Evolutionary conservation across 2,329 filamentous ascomycete species (phyloP), one percentile per base, ranked within the genome.

Genomic region (Elsinoe ampelina): DNA sequence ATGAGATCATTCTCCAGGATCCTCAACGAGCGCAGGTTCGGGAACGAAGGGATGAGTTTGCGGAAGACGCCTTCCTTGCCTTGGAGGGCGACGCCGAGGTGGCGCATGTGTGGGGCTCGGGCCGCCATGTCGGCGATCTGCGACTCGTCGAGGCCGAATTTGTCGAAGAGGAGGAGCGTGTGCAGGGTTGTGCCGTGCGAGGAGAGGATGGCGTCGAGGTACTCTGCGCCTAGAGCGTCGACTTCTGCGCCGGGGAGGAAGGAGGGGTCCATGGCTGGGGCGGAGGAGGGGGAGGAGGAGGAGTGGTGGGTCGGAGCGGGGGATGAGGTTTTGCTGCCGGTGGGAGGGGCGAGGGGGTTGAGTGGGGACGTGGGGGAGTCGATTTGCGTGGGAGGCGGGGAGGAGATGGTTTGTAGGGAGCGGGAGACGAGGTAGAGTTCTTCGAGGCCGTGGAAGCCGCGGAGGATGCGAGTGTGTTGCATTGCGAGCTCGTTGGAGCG

Each of bases 31-130:
- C 63, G 68, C 2, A 77, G 62, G 10, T 74, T 72, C 1, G 70
- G 69, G 0, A 72, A 59, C 19, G 70, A 66, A 0, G 65, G 62
- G 30, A 76, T 59, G 10, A 75, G 63, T 20, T 66, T 59, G 5
- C 68, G 67, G 5, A 73, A 57, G 1, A 64, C 64, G 12, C 69
- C 66, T 15, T 69, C 57, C 2, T 26, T 57, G 75, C 83, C 79
- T 79, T 75, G 70, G 13, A 78, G 70, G 6, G 78, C 75, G 19
- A 83, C 68, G 22, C 74, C 80, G 1, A 85, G 69, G 62, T 85
- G 80, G 59, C 82, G 80, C 12, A 84, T 69, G 55, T 82, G 74
- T 0, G 81, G 80, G 58, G 80, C 81, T 8, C 68, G 68, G 51
- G 77, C 75, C 32, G 80, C 76, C 5, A 84, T 67, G 6, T 75